These are phyloP conservation scores for Lactarius indigo DNA, from an alignment of 768 basidiomycete genomes.

Conservation along the genomic window DNA sequence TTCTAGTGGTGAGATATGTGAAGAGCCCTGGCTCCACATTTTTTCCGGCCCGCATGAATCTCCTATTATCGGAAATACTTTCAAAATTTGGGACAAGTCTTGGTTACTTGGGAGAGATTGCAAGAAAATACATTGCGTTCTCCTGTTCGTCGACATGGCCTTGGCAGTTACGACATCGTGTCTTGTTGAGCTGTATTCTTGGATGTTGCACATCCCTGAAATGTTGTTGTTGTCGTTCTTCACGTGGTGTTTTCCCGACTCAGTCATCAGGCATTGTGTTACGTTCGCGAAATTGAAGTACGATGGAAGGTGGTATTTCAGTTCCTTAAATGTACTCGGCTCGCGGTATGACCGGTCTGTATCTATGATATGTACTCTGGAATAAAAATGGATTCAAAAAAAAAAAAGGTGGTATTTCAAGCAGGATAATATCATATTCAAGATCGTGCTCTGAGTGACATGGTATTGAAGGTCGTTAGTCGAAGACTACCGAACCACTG, in stretches of 20 bases:
- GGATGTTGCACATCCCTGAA: not conserved
- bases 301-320: not conserved
- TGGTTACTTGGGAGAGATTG: not conserved
- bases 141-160: not conserved
- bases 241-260: not conserved
- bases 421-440: not conserved
- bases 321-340: too few relatives aligned
- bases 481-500: not conserved
- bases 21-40: not conserved
- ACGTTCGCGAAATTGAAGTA: slow-evolving; percentile 1
- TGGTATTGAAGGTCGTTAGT: not conserved
- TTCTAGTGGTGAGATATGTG: not conserved
- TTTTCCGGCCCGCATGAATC: not conserved
- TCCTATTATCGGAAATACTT: not conserved
- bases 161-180: too few relatives aligned
- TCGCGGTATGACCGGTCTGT: too few relatives aligned
- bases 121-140: not conserved
- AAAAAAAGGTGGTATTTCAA: not conserved
- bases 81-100: not conserved
- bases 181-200: not conserved
- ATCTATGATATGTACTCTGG: too few relatives aligned
- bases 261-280: not conserved
- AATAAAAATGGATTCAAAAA: too few relatives aligned
- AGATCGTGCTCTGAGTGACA: not conserved
- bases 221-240: not conserved